Base-by-base conservation (phyloP, 192 early-diverging fungal species). In the Backusella liffmaniae region DNA sequence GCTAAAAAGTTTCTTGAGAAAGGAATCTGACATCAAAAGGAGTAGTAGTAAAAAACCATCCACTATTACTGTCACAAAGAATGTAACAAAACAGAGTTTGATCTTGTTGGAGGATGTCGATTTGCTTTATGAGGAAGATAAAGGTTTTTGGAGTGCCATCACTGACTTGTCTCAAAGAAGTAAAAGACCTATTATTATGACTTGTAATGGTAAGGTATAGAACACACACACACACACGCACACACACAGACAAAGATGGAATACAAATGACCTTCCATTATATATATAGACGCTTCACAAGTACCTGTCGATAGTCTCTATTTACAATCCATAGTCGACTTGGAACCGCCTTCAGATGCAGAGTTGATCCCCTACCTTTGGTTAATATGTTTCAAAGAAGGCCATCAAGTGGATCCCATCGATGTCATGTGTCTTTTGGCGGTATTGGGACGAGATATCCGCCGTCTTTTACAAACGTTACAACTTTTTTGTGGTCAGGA, bases 21-120 rank as follows among this genome's bases (percentile, higher is more conserved):
- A 69, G 34, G 37, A 39, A 12, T 23, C 70, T 3, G 16, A 21
- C 26, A 26, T 42, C 21, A 70, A 39, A 70, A 26, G 30, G 21
- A 26, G 39, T 15, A 49, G 46, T n/a, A 49, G 6, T 49, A 44
- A 49, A 46, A 49, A 32, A 32, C 32, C 26, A 13, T 26, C 56
- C 1, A 39, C 35, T 2, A 4, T 21, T 6, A 68, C 16, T 9
- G 56, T 37, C 12, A 56, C 23, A 30, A 21, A 65, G 15, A 29
- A 44, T 21, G 78, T 83, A 8, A 79, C 87, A 59, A 80, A 77
- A 13, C 91, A 93, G 62, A 86, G 90, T 68, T 76, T 96, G 36
- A 90, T 96, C 29, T 81, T 96, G 16, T 83, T 96, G 29, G 95
- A 96, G 77, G 92, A 96, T 39, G 91, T 91, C 0, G 95, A 96